These are phyloP conservation scores for Phanerochaete sordida DNA, from an alignment of 768 basidiomycete species.

Conservation along the genomic window DNA sequence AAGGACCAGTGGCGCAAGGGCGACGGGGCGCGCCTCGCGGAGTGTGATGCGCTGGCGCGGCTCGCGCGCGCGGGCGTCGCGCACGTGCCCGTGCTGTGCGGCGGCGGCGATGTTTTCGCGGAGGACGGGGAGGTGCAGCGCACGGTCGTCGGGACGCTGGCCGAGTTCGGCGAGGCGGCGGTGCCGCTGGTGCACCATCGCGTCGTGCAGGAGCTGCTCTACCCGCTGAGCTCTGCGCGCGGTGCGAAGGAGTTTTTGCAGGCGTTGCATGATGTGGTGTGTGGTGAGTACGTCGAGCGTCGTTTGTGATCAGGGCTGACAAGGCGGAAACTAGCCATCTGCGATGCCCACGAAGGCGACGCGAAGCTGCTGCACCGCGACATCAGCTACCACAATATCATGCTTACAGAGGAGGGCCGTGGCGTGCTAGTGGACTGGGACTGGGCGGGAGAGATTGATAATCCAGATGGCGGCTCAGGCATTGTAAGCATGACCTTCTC, in stretches of 20 bases:
- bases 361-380: slow-evolving; percentile 8
- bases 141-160: neutral
- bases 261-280: slow-evolving; percentile 2
- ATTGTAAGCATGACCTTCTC: too few relatives aligned
- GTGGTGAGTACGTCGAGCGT: neutral
- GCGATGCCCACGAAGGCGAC: too few relatives aligned
- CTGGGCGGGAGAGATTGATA: neutral
- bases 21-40: neutral
- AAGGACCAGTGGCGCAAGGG: slow-evolving; percentile 1
- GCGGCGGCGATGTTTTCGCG: slow-evolving; percentile 1
- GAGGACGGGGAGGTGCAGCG: neutral
- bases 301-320: neutral
- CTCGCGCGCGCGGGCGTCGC: neutral
- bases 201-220: neutral
- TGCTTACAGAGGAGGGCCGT: slow-evolving; percentile 1
- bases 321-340: too few relatives aligned
- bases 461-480: too few relatives aligned
- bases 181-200: slow-evolving; percentile 1
- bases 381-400: slow-evolving; percentile 8
- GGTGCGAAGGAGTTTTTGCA: neutral
- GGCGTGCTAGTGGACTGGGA: slow-evolving; percentile 11
- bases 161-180: too few relatives aligned
- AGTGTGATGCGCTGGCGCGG: neutral
- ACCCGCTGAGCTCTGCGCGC: neutral
- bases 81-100: neutral